Base-by-base conservation (phyloP, 1,284 basidiomycete species). In the Pisolithus thermaeus region DNA sequence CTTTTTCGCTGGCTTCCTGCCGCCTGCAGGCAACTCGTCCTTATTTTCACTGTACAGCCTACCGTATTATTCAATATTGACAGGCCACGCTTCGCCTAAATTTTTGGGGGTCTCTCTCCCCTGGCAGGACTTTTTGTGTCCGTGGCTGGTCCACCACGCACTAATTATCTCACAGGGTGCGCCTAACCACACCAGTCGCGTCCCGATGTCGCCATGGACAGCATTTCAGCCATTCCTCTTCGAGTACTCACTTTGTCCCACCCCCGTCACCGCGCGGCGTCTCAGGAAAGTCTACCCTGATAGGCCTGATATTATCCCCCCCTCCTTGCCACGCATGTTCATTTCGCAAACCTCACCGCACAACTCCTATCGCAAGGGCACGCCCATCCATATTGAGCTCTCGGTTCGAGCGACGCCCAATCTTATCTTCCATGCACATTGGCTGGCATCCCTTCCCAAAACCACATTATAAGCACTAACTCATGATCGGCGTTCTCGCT, bases 1-100 rank as follows among this genome's bases (percentile, higher is more conserved):
- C 47, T 57, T 65, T 67, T 68, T 28, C 53, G 65, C 59, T 57
- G n/a, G 28, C 54, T 55, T 55, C 54, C 27, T 14, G 23, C 50
- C 49, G 20, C 22, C 39, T 56, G 53, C 55, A 56, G 55, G 54
- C 54, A 41, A 11, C 16, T 43, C 42, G n/a, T 38, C 41, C 40
- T 50, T 43, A 43, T 39, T 48, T 37, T 32, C 25, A 44, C 40
- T 44, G 40, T 48, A 47, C 43, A 51, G 47, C 46, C 25, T 27
- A 25, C 35, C 22, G 35, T 28, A 23, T 14, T 40, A 16, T 44
- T 49, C 45, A 54, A 56, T 55, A 50, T 55, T 50, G 44, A 49
- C 49, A 52, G 54, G 55, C 54, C 47, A 43, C 28, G 32, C 49
- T 51, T 60, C 64, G 63, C 58, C 35, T 67, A 67, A 64, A 60